Percentiles rank a stretch among this genome's conserved stretches.
These are phyloP conservation scores for Trichoderma gracile DNA, from an alignment of 2,329 filamentous ascomycete genomes.

Conservation along the genomic window DNA sequence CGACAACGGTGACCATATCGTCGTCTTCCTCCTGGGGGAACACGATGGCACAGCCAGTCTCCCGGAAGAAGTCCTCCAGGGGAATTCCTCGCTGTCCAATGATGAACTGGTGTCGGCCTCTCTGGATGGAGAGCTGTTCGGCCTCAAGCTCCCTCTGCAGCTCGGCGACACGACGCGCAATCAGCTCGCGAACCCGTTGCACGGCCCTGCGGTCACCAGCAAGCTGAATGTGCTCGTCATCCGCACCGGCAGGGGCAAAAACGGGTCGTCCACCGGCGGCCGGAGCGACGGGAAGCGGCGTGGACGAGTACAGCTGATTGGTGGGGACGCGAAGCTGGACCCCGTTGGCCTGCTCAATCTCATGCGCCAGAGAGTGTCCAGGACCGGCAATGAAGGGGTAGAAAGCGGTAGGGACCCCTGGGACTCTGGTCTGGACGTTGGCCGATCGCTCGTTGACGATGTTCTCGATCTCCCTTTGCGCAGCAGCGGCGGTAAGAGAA, in stretches of 20 bases:
- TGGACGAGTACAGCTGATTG: conserved; percentile 73
- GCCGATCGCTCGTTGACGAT: conserved; percentile 86
- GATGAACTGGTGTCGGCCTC: conserved; percentile 91
- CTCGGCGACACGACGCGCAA: conserved; percentile 76
- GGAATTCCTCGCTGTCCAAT: conserved; percentile 80
- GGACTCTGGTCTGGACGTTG: conserved; percentile 78
- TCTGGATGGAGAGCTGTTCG: conserved; percentile 78
- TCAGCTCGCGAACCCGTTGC: conserved; percentile 71
- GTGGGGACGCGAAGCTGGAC: conserved; percentile 81
- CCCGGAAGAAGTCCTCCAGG: conserved; percentile 80
- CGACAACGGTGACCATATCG: conserved; percentile 81
- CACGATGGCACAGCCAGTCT: conserved; percentile 88
- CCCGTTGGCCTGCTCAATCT: conserved; percentile 74
- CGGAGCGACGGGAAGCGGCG: conserved; percentile 65
- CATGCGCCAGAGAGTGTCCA: conserved; percentile 65
- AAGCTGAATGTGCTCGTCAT: conserved; percentile 77
- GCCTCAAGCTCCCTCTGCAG: conserved; percentile 74
- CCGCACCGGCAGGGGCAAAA: conserved; percentile 68
- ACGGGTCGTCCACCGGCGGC: conserved; percentile 64
- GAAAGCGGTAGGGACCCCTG: conserved; percentile 83
- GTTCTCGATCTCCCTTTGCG: conserved; percentile 77
- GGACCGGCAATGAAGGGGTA: conserved; percentile 92
- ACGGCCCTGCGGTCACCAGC: conserved; percentile 83
- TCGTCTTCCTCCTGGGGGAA: conserved; percentile 76
- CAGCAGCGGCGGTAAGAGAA: conserved; percentile 80